Conservation (phyloP, 768 basidiomycete genomes). For the Phylloporus sp. region DNA sequence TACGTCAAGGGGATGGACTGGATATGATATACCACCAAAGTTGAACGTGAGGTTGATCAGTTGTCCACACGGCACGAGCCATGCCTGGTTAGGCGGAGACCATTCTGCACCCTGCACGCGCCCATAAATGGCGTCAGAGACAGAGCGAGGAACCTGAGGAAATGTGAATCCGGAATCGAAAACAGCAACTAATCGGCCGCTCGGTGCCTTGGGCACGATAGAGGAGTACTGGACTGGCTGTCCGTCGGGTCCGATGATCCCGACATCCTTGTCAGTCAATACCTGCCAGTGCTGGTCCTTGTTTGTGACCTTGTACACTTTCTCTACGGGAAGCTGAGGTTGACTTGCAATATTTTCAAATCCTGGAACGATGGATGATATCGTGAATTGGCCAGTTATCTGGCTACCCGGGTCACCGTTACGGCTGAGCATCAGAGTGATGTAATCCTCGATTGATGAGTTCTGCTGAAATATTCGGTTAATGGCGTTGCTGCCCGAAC, state of each 20-base stretch:
- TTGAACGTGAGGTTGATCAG: conserved; percentile 66
- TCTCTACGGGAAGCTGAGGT: conserved; percentile 64
- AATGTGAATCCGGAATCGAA: conserved; percentile 72
- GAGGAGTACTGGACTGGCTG: conserved; percentile 55
- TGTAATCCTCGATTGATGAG: conserved; percentile 53
- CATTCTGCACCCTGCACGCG: conserved; percentile 71
- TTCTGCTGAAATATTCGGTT: conserved; percentile 63
- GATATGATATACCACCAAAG: conserved; percentile 65
- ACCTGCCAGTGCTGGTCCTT: conserved; percentile 82
- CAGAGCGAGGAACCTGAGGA: conserved; percentile 68
- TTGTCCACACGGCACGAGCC: conserved; percentile 75
- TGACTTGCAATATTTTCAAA: conserved; percentile 58
- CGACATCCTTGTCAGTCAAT: conserved; percentile 57
- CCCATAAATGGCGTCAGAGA: conserved; percentile 79
- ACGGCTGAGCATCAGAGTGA: conserved; percentile 66
- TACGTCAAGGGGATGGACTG: conserved; percentile 71
- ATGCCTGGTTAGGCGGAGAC: conserved; percentile 50
- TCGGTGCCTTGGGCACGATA: conserved; percentile 65
- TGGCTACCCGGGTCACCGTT: conserved; percentile 47
- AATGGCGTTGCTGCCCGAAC: conserved; percentile 54
- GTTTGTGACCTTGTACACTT: conserved; percentile 54
- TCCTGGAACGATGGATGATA: conserved; percentile 60
- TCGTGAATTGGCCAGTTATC: conserved; percentile 61
- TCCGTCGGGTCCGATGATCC: conserved; percentile 77
- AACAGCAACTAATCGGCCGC: conserved; percentile 63